These are phyloP conservation scores for Botrytis fabae DNA, from an alignment of 2,329 filamentous ascomycete genomes.

Conservation along the genomic window DNA sequence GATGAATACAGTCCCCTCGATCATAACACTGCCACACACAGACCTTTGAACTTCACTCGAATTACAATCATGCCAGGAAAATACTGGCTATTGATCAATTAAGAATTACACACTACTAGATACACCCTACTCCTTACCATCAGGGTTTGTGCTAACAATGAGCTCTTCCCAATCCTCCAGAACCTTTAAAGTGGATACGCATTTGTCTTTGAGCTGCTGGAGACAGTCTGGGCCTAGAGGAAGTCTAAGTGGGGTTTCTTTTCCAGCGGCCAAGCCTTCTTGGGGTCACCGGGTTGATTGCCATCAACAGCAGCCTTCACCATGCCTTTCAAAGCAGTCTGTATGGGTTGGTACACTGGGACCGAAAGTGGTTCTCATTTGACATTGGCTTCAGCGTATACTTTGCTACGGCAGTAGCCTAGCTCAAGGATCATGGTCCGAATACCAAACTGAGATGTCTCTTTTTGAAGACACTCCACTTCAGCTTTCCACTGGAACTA, in stretches of 20 bases:
- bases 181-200: not conserved
- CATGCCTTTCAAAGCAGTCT: not conserved
- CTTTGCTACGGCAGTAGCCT: not conserved
- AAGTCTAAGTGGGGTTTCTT: not conserved
- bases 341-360: not conserved
- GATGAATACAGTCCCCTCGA: not conserved
- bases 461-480: constrained; percentile 26
- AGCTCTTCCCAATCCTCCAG: not conserved
- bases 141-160: not conserved
- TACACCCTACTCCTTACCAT: not conserved
- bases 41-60: not conserved
- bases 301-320: not conserved
- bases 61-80: not conserved
- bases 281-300: not conserved
- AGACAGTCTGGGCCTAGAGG: not conserved
- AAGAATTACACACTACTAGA: not conserved
- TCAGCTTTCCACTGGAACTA: constrained; percentile 12
- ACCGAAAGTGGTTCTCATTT: not conserved
- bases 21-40: too few species aligned
- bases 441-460: constrained; percentile 27
- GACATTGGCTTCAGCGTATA: not conserved
- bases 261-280: not conserved
- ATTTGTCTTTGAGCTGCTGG: not conserved
- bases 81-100: not conserved
- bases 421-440: constrained; percentile 35